phyloP scores from a whole-genome alignment of 2,329 filamentous ascomycete genomes.

The Trichocomaceae sp. region DNA sequence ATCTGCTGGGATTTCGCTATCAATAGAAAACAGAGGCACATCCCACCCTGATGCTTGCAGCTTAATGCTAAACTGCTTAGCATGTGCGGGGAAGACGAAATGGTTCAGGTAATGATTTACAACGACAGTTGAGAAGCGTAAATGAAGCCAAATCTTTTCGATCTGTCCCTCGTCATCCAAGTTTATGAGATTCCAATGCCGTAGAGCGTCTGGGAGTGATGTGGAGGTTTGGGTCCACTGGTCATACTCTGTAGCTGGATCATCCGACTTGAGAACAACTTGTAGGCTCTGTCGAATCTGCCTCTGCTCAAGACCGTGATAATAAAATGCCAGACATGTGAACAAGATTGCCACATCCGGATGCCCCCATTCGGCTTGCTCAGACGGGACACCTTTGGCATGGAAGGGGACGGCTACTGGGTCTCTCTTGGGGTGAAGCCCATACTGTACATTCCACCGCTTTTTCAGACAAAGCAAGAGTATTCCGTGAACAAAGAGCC shows the following conservation, averaged over 20 bases:
- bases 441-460: constrained; percentile 62
- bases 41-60: constrained; percentile 64
- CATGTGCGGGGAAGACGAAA: constrained; percentile 59
- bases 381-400: constrained; percentile 58
- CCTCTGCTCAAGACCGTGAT: constrained; percentile 46
- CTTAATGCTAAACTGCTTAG: constrained; percentile 59
- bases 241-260: constrained; percentile 53
- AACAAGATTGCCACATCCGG: constrained; percentile 60
- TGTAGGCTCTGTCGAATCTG: constrained; percentile 49
- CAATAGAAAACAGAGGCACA: constrained; percentile 44
- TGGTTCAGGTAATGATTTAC: constrained; percentile 58
- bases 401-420: constrained; percentile 57
- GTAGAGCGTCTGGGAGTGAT: constrained; percentile 41
- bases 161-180: constrained; percentile 51
- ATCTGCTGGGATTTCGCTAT: background rate
- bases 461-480: constrained; percentile 52
- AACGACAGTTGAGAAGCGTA: constrained; percentile 46
- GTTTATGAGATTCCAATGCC: constrained; percentile 54
- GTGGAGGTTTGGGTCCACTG: constrained; percentile 39
- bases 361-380: constrained; percentile 61
- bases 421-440: constrained; percentile 46
- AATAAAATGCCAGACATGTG: constrained; percentile 63
- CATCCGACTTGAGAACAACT: constrained; percentile 49
- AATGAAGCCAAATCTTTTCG: constrained; percentile 43
- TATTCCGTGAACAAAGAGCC: constrained; percentile 49